A percentile compares a stretch with the other conserved stretches of the same genome.
Conservation (phyloP, 2,329 filamentous ascomycete genomes). For the Apiospora rasikravindrae region DNA sequence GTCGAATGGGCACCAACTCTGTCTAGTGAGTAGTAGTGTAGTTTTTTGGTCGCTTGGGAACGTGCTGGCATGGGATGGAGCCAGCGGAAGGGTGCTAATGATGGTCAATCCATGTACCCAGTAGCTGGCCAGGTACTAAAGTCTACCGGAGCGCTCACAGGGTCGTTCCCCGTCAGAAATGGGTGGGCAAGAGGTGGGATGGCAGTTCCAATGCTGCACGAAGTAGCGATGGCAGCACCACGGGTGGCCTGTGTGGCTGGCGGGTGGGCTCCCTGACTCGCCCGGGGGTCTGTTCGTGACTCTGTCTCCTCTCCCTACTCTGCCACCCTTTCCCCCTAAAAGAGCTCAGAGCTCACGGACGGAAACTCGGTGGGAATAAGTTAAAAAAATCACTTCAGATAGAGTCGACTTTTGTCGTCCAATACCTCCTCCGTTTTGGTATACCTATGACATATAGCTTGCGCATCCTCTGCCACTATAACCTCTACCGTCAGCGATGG, state of each 20-base stretch:
- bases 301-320: not conserved
- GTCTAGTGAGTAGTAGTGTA: not conserved
- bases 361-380: not conserved
- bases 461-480: not conserved
- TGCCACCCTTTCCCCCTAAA: not conserved
- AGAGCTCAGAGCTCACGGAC: not conserved
- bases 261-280: conserved; percentile 8
- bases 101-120: conserved; percentile 3
- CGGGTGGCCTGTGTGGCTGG: conserved; percentile 14
- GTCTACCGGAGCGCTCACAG: not conserved
- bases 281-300: conserved; percentile 1
- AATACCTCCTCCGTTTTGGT: not conserved
- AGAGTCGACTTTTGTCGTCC: not conserved
- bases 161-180: not conserved
- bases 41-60: not conserved
- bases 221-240: conserved; percentile 11
- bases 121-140: conserved; percentile 4
- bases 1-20: not conserved
- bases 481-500: not conserved
- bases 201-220: conserved; percentile 12
- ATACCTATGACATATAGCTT: not conserved
- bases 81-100: not conserved
- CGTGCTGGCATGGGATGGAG: conserved; percentile 5
- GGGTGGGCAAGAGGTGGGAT: conserved; percentile 4
- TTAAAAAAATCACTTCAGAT: not conserved